These are phyloP conservation scores for Colletotrichum abscissum DNA, from an alignment of 2,329 filamentous ascomycete species.

Conservation along the genomic window DNA sequence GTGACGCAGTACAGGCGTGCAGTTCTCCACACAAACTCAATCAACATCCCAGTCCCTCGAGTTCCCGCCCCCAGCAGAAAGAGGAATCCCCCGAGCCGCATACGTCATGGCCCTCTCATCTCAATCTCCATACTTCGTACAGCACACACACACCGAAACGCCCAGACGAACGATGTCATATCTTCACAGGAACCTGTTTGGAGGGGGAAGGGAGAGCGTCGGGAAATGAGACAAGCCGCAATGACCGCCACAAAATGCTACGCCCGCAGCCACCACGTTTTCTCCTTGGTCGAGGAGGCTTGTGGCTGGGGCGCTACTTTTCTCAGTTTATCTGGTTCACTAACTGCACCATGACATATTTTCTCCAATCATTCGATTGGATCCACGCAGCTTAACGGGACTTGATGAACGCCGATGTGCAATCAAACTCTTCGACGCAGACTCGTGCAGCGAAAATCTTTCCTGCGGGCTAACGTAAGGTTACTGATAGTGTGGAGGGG, in stretches of 20 bases:
- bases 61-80: neutral
- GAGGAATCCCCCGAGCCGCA: slow-evolving; percentile 27
- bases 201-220: neutral
- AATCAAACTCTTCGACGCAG: slow-evolving; percentile 10
- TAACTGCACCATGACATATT: slow-evolving; percentile 30
- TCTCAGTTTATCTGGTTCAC: neutral
- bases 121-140: neutral
- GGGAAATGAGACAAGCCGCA: slow-evolving; percentile 27
- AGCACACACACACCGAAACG: too few species aligned
- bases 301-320: slow-evolving; percentile 9
- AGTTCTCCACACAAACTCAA: slow-evolving; percentile 19
- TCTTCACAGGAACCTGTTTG: slow-evolving; percentile 27
- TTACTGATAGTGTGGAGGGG: neutral
- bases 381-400: neutral
- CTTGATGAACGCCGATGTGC: slow-evolving; percentile 2
- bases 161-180: slow-evolving; percentile 27
- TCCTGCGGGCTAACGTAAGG: slow-evolving; percentile 25
- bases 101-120: slow-evolving; percentile 24
- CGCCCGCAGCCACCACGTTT: slow-evolving; percentile 26
- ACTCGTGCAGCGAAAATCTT: neutral
- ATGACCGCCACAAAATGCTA: neutral
- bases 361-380: slow-evolving; percentile 11
- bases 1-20: slow-evolving; percentile 24
- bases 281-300: neutral
- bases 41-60: slow-evolving; percentile 10